Base-by-base conservation (phyloP, 257 asterid genomes). In the Apocynum venetum region DNA sequence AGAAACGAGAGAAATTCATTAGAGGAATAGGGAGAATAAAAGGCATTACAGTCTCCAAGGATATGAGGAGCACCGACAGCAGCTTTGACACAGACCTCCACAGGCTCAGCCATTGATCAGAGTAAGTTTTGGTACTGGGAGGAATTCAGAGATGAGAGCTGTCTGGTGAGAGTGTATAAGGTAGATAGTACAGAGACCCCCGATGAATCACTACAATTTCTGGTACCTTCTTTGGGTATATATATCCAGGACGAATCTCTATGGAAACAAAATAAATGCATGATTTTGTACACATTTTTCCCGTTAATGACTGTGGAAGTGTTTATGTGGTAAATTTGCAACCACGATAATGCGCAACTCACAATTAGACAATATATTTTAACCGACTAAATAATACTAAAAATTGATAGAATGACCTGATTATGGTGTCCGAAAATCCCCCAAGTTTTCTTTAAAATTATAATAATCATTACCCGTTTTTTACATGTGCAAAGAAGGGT, bases 61-160 rank as follows among this genome's bases (percentile, higher is more conserved):
- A 80, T 41, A 68, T 86, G 81, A 47, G 95, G 93, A 40, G 89
- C 89, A 59, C 94, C 96, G 19, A 75, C 9, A 76, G 97, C 97
- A 71, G 93, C 96, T 87, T 92, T 92, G 35, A 87, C 94, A 82
- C 89, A 85, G 76, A 87, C 48, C 82, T 93, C 98, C 43, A 89
- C 84, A 3, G 78, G 82, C 40, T 51, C 69, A n/a, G 89, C 96
- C 97, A 93, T 91, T 72, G 80, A 56, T 52, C 31, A 38, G 35
- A 52, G 64, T n/a, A 4, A n/a, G 13, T 7, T 20, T 44, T 17
- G 65, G 14, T 38, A 63, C 20, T 12, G 56, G 19, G 71, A 73
- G 19, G 71, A 73, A 8, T 36, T 61, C n/a, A 40, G 40, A 1
- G 61, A 52, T 7, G 11, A 41, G 63, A 40, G 15, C 10, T 10